Conservation (phyloP, 179 eudicot genomes). For the Pouteria campechiana region DNA sequence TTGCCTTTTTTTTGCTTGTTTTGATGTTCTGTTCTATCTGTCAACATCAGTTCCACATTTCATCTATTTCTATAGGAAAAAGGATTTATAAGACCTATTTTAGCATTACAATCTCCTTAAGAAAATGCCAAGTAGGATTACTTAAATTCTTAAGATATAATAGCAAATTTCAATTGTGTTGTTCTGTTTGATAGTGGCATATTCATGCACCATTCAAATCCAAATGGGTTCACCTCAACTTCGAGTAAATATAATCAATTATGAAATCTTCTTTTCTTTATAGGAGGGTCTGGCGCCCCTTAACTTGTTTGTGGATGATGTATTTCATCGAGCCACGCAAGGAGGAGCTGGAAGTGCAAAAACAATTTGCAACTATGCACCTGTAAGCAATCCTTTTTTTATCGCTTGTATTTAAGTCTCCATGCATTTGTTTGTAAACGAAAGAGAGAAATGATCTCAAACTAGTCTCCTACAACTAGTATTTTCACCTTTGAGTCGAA, state of each 20-base stretch:
- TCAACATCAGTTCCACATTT: not conserved
- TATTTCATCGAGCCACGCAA: slow-evolving; percentile 59
- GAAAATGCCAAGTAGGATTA: no score
- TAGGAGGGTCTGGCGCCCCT: slow-evolving; percentile 58
- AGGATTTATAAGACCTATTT: not conserved
- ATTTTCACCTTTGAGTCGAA: no score
- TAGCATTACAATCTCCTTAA: no score
- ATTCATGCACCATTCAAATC: no score
- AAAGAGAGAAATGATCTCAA: no score
- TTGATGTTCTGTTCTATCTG: not conserved
- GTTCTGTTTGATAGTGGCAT: no score
- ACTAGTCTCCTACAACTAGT: no score
- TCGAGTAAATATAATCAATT: no score
- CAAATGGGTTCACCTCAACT: no score
- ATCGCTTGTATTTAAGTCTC: not conserved
- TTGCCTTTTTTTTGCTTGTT: not conserved
- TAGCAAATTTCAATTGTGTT: no score
- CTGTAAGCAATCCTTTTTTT: slow-evolving; percentile 28
- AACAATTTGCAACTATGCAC: slow-evolving; percentile 70
- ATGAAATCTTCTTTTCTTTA: not conserved
- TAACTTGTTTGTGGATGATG: slow-evolving; percentile 63
- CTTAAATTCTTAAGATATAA: no score
- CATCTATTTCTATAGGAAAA: not conserved
- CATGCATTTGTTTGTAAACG: no score
- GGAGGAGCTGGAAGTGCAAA: slow-evolving; percentile 88